Base-by-base conservation (phyloP, 192 early-diverging fungal species). In the Powellomyces hirtus region DNA sequence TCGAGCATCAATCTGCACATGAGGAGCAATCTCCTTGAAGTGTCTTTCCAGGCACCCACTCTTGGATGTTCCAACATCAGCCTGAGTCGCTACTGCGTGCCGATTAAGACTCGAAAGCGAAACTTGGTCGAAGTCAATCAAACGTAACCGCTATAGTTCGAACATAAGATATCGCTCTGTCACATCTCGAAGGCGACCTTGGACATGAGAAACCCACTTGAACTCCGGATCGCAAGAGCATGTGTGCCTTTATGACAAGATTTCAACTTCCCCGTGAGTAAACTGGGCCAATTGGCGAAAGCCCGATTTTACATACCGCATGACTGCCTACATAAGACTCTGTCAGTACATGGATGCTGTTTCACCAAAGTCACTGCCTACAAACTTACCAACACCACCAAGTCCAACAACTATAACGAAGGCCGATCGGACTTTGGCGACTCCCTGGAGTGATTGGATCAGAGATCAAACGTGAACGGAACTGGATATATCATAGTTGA, bases 61-160 rank as follows among this genome's bases (percentile, higher is more conserved):
- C 78, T 98, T 97, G 46, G 94, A 86, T 1, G 84, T 93, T 3
- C 95, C 94, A 6, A 97, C 93, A 68, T 93, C 94, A 1, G 84
- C 86, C n/a, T 89, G 86, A 0, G 89, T 91, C 6, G 95, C 95
- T 1, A 96, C 92, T 0, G 94, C 93, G 59, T 98, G 96, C 40
- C 96, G 82, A 76, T 98, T 98, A 63, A 98, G 79, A n/a, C 84
- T 88, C 38, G 92, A 94, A 24, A 97, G 77, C 1, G 94, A 92
- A 16, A 98, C 95, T 77, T 97, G 94, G 78, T 98, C 97, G 79
- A 98, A 98, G 62, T 98, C 97, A 56, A 98, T 94, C 34, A 98
- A 74, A 20, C 95, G 86, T 36, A 98, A 78, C 30, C 81, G 82
- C 63, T 78, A 45, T 7, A 27, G 31, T 18, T 10, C 5, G 29